phyloP scores from a whole-genome alignment of 768 basidiomycete genomes.

The Pleurotus pulmonarius region DNA sequence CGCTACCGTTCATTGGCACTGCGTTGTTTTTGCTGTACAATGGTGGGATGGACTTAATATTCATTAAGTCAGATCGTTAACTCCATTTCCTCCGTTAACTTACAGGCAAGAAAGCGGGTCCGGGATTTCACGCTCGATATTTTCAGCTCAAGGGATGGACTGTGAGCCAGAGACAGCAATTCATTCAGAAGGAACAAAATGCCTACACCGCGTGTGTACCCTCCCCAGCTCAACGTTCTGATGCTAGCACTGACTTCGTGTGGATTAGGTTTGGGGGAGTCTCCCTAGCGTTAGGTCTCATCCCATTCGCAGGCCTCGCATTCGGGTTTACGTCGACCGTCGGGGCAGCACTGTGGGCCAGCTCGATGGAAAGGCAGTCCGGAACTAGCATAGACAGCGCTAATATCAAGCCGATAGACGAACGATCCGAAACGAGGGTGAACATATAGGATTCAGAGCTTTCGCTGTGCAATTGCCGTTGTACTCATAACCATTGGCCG shows the following conservation, averaged over 20 bases:
- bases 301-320: conserved; percentile 57
- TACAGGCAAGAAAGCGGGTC: conserved; percentile 43
- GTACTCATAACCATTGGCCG: too few relatives aligned
- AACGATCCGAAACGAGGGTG: too few relatives aligned
- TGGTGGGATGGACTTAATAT: conserved; percentile 21
- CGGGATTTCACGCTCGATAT: conserved; percentile 59
- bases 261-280: conserved; percentile 49
- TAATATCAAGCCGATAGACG: too few relatives aligned
- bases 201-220: conserved; percentile 61
- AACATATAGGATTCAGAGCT: too few relatives aligned
- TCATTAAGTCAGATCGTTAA: background rate
- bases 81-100: background rate
- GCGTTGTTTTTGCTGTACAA: conserved; percentile 57
- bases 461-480: too few relatives aligned
- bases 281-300: conserved; percentile 55
- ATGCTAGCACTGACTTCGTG: too few relatives aligned
- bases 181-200: conserved; percentile 45
- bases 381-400: too few relatives aligned
- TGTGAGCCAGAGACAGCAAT: conserved; percentile 35
- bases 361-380: conserved; percentile 48
- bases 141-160: conserved; percentile 64
- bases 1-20: conserved; percentile 64
- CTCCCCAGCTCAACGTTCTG: background rate
- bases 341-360: conserved; percentile 73
- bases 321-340: conserved; percentile 63